Percentiles rank a stretch among this genome's conserved stretches.
These are phyloP conservation scores for Hamiltosporidium magnivora DNA, from an alignment of 371 early-diverging fungal species.

Conservation along the genomic window DNA sequence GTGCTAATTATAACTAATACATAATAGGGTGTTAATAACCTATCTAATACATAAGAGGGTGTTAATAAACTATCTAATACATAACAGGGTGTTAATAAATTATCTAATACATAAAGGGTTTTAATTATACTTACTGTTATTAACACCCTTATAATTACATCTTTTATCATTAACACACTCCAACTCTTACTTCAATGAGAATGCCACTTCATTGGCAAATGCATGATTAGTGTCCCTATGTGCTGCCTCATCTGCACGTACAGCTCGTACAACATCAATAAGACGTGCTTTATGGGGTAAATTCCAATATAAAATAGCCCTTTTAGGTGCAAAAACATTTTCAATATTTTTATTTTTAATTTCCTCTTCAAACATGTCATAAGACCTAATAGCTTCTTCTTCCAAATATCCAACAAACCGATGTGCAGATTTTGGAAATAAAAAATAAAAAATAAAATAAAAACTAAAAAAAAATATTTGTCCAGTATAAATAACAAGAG, in stretches of 20 bases:
- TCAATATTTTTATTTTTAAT: constrained; percentile 65
- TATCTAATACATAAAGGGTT: too few species aligned
- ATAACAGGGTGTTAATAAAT: too few species aligned
- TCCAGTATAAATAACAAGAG: constrained; percentile 59
- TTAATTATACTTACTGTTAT: too few species aligned
- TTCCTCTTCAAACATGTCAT: constrained; percentile 72
- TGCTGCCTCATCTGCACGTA: constrained; percentile 77
- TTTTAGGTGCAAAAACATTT: constrained; percentile 61
- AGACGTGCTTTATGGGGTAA: constrained; percentile 66
- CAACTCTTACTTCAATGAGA: too few species aligned
- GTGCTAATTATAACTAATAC: too few species aligned
- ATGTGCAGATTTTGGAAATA: constrained; percentile 69
- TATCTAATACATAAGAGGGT: too few species aligned
- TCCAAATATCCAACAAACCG: constrained; percentile 62
- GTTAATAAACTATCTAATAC: too few species aligned
- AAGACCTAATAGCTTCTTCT: constrained; percentile 80
- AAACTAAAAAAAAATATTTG: constrained; percentile 78
- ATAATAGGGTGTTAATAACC: too few species aligned
- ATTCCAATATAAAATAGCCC: constrained; percentile 79
- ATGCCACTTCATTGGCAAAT: constrained; percentile 12
- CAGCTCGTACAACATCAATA: constrained; percentile 75
- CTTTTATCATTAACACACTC: too few species aligned
- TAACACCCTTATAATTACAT: too few species aligned
- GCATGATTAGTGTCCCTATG: constrained; percentile 76
- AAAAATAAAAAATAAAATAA: constrained; percentile 68